These are phyloP conservation scores for Naematelia encephala DNA, from an alignment of 768 basidiomycete genomes.

Conservation along the genomic window DNA sequence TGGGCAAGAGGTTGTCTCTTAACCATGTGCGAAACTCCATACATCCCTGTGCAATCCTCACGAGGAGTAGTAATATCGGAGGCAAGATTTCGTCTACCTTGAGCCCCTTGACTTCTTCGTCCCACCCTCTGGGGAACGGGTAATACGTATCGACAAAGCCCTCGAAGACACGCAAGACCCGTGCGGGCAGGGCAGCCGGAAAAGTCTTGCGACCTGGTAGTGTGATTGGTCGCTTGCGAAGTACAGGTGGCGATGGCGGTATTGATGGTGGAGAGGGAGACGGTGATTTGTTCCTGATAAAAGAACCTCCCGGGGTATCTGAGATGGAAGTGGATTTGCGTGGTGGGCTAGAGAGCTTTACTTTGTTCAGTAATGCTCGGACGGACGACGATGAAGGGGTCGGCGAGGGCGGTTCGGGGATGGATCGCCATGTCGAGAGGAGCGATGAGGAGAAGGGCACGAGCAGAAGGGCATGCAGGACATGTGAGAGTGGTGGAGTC, in stretches of 20 bases:
- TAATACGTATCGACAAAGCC: slow-evolving; percentile 24
- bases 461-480: slow-evolving; percentile 74
- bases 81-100: slow-evolving; percentile 72
- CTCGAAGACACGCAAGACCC: slow-evolving; percentile 28
- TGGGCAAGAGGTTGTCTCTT: slow-evolving; percentile 69
- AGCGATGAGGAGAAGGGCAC: slow-evolving; percentile 61
- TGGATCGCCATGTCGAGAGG: slow-evolving; percentile 50
- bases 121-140: slow-evolving; percentile 23
- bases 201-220: slow-evolving; percentile 11
- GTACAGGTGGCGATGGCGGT: slow-evolving; percentile 13
- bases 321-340: slow-evolving; percentile 13
- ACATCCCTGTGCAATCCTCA: slow-evolving; percentile 66
- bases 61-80: slow-evolving; percentile 72
- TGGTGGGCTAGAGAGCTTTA: slow-evolving; percentile 8
- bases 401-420: slow-evolving; percentile 47
- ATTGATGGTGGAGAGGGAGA: slow-evolving; percentile 8
- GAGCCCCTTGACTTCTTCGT: slow-evolving; percentile 52
- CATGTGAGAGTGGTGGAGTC: slow-evolving; percentile 69
- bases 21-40: slow-evolving; percentile 60
- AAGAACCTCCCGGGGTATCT: too few species aligned
- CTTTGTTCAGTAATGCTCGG: slow-evolving; percentile 19
- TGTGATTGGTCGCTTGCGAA: slow-evolving; percentile 1
- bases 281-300: too few species aligned
- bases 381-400: slow-evolving; percentile 50
- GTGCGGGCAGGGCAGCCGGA: slow-evolving; percentile 19